phyloP scores from a whole-genome alignment of 2,329 filamentous ascomycete genomes.

The Epichloe coenophiala region DNA sequence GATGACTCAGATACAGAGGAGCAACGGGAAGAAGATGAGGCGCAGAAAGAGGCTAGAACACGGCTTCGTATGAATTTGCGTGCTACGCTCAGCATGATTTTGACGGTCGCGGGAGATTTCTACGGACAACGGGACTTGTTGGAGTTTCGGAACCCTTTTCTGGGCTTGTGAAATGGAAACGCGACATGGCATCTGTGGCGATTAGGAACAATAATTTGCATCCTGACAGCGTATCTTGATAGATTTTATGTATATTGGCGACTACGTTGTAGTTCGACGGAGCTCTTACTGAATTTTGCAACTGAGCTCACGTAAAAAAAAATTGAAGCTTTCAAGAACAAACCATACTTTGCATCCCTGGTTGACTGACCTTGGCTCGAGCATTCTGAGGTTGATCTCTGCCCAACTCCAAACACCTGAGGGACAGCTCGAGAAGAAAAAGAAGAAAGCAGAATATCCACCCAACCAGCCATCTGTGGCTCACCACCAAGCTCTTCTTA shows the following conservation, averaged over 20 bases:
- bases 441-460: not conserved
- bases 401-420: not conserved
- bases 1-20: constrained; percentile 13
- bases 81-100: constrained; percentile 81
- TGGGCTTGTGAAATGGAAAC: constrained; percentile 22
- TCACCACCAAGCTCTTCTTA: not conserved
- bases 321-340: no score
- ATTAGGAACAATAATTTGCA: no score
- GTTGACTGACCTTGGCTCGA: not conserved
- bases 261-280: no score
- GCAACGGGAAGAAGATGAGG: constrained; percentile 11
- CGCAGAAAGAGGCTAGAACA: constrained; percentile 15
- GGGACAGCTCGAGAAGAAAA: not conserved
- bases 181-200: not conserved
- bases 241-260: no score
- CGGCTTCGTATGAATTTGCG: constrained; percentile 38
- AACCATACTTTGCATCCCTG: no score
- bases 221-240: no score
- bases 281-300: no score
- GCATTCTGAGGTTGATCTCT: not conserved
- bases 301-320: no score
- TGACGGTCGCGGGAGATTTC: constrained; percentile 75
- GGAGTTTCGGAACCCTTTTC: constrained; percentile 54
- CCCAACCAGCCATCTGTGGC: not conserved
- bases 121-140: constrained; percentile 84